These are phyloP conservation scores for Hymenotorrendiella dingleyae DNA, from an alignment of 2,329 filamentous ascomycete genomes.

Conservation along the genomic window DNA sequence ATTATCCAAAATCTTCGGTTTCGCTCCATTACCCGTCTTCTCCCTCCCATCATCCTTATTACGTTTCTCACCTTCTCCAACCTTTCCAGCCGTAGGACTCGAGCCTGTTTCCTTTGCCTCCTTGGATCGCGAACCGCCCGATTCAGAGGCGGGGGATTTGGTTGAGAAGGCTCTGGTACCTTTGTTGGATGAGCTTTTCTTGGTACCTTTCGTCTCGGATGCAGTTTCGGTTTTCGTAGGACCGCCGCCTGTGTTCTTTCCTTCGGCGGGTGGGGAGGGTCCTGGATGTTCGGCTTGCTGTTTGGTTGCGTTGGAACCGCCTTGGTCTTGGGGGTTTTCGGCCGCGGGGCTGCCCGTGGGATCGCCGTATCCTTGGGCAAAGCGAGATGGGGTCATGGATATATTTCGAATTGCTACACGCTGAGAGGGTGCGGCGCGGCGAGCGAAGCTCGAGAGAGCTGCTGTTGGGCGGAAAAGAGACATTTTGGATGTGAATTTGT, in stretches of 20 bases:
- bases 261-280: slow-evolving; percentile 35
- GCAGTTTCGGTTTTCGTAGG: slow-evolving; percentile 31
- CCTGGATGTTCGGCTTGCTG: slow-evolving; percentile 39
- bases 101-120: slow-evolving; percentile 35
- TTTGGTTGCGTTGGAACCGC: slow-evolving; percentile 28
- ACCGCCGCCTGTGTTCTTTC: slow-evolving; percentile 34
- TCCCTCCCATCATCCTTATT: slow-evolving; percentile 8
- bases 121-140: slow-evolving; percentile 36
- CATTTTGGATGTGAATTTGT: too few relatives aligned
- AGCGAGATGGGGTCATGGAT: slow-evolving; percentile 12
- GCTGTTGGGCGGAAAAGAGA: slow-evolving; percentile 14
- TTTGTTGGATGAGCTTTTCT: slow-evolving; percentile 13
- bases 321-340: slow-evolving; percentile 35
- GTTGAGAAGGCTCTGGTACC: background rate
- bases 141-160: slow-evolving; percentile 30
- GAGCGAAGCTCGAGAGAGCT: slow-evolving; percentile 12
- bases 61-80: slow-evolving; percentile 19
- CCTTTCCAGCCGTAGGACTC: slow-evolving; percentile 25
- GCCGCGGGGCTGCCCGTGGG: slow-evolving; percentile 33
- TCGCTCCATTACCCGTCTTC: slow-evolving; percentile 20
- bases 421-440: slow-evolving; percentile 8
- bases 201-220: background rate
- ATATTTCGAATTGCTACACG: slow-evolving; percentile 12
- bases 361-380: slow-evolving; percentile 36
- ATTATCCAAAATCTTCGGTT: slow-evolving; percentile 15